Conservation (phyloP, 805 yeast species). For the Naumovozyma dairenensis region DNA sequence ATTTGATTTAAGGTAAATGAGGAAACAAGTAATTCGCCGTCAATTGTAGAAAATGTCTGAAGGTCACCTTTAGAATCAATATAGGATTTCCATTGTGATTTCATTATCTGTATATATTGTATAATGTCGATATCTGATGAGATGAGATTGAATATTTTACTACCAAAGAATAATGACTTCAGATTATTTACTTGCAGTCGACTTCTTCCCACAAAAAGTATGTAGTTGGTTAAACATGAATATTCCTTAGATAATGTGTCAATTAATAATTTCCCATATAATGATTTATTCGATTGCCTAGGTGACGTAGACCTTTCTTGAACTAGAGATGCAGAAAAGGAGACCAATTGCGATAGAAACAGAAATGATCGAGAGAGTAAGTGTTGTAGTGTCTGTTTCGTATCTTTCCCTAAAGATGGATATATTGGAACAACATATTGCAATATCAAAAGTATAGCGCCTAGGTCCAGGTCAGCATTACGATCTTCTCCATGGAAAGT, state of each 20-base stretch:
- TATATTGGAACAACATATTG: constrained; percentile 17
- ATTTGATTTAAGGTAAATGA: constrained; percentile 13
- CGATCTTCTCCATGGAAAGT: too few species aligned
- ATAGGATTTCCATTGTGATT: constrained; percentile 15
- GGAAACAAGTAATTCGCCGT: constrained; percentile 11
- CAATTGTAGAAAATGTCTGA: not conserved
- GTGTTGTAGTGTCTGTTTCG: constrained; percentile 3
- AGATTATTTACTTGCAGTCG: constrained; percentile 5
- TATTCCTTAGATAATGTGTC: too few species aligned
- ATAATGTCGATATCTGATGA: constrained; percentile 11
- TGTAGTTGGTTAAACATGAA: constrained; percentile 10
- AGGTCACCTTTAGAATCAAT: constrained; percentile 2
- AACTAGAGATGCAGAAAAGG: too few species aligned
- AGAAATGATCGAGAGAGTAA: constrained; percentile 8
- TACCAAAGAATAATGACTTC: constrained; percentile 24
- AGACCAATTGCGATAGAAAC: constrained; percentile 17
- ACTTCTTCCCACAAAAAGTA: not conserved
- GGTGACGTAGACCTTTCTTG: too few species aligned
- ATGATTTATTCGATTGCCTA: constrained; percentile 3
- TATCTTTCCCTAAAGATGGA: constrained; percentile 13
- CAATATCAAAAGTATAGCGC: constrained; percentile 7
- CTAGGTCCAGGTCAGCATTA: constrained; percentile 3
- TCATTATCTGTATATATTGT: constrained; percentile 14
- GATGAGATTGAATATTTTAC: constrained; percentile 25
- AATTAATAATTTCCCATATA: too few species aligned